Evolutionary conservation across 176 grass and related monocot species (phyloP).

Genomic region (sorghum (Sorghum bicolor)): Sorghum_bicolor_NCBIv3 NC_012875.2:52345001-52345500

Average conservation of each 20-base stretch:
- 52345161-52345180: not conserved
- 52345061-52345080: conserved; percentile 29
- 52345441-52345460: conserved; percentile 29
- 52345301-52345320: conserved; percentile 32
- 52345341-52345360: conserved; percentile 23
- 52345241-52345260: conserved; percentile 5
- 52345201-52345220: not conserved
- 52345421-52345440: too few species aligned
- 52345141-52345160: conserved; percentile 13
- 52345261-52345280: not conserved
- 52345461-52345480: not conserved
- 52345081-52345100: conserved; percentile 27
- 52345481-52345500: not conserved
- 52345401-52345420: conserved; percentile 18
- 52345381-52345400: not conserved
- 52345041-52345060: conserved; percentile 32
- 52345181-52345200: not conserved
- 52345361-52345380: conserved; percentile 23
- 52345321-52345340: conserved; percentile 22
- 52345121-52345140: not conserved
- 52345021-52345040: conserved; percentile 24
- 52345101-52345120: not conserved
- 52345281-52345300: conserved; percentile 10
- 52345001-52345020: conserved; percentile 8
- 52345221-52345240: not conserved